Percentiles rank a stretch among this genome's conserved stretches.
Evolutionary conservation across 2,329 filamentous ascomycete species (phyloP).

Genomic region (Hypoxylon rubiginosum): DNA sequence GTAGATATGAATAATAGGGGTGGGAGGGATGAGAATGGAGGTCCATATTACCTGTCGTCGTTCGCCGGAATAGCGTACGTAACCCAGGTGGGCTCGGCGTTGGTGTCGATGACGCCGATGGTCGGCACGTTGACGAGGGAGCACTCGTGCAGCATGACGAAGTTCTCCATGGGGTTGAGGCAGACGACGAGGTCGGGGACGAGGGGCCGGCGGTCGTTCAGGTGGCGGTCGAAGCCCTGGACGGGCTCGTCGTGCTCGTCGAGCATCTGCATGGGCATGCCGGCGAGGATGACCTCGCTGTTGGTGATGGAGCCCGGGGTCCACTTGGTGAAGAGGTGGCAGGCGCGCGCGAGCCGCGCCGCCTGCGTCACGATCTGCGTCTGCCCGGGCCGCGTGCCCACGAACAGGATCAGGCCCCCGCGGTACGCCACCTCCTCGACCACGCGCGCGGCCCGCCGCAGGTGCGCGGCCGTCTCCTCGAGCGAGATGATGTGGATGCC

Average conservation of each 20-base stretch:
- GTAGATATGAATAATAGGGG: too few species aligned
- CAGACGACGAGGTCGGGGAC: constrained; percentile 93
- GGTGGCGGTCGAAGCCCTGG: constrained; percentile 74
- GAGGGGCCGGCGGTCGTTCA: constrained; percentile 74
- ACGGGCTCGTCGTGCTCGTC: constrained; percentile 76
- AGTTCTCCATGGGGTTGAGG: constrained; percentile 93
- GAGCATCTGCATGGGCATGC: constrained; percentile 78
- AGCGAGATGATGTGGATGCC: constrained; percentile 94
- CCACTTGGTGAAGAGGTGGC: constrained; percentile 94
- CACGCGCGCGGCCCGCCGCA: constrained; percentile 92
- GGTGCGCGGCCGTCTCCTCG: constrained; percentile 87
- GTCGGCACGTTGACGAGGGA: constrained; percentile 89
- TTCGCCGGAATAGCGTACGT: constrained; percentile 98
- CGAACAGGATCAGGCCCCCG: constrained; percentile 90
- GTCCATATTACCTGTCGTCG: constrained; percentile 82
- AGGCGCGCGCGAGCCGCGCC: constrained; percentile 81
- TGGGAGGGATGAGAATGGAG: too few species aligned
- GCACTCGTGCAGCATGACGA: constrained; percentile 90
- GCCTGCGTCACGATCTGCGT: constrained; percentile 84
- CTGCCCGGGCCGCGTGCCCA: constrained; percentile 87
- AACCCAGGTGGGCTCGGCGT: constrained; percentile 91
- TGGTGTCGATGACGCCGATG: constrained; percentile 94
- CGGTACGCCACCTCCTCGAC: constrained; percentile 87
- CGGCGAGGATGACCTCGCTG: constrained; percentile 85
- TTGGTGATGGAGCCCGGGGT: constrained; percentile 93